Conservation (phyloP, 345 rosid genomes). For the Linum lewisii region DNA sequence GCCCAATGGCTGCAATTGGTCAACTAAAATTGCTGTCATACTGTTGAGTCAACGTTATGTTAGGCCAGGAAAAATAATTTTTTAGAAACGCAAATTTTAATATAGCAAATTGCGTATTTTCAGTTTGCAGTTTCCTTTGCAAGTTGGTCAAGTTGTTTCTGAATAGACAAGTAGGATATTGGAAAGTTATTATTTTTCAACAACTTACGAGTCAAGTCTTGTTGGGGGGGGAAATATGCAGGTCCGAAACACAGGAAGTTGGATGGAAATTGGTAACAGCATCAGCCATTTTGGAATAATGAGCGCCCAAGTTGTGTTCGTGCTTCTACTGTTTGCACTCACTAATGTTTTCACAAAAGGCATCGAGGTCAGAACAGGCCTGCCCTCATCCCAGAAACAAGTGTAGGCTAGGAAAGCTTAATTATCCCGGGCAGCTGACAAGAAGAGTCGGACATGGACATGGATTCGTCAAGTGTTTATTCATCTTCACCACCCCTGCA, state of each 20-base stretch:
- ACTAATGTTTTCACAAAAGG: slow-evolving; percentile 72
- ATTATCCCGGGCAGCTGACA: not conserved
- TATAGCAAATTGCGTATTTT: too few relatives aligned
- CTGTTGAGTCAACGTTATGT: not conserved
- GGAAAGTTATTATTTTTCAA: too few relatives aligned
- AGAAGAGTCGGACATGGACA: too few relatives aligned
- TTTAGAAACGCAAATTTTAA: too few relatives aligned
- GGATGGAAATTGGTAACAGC: slow-evolving; percentile 98
- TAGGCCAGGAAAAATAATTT: not conserved
- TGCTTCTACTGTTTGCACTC: slow-evolving; percentile 75
- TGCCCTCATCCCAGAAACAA: slow-evolving; percentile 42
- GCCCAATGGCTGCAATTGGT: not conserved
- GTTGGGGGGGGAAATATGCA: slow-evolving; percentile 18
- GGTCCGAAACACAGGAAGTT: slow-evolving; percentile 88
- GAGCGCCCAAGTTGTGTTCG: slow-evolving; percentile 97
- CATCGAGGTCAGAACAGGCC: slow-evolving; percentile 40
- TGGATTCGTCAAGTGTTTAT: too few relatives aligned
- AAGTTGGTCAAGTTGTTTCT: too few relatives aligned
- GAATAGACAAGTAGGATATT: too few relatives aligned
- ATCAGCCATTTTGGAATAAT: slow-evolving; percentile 90
- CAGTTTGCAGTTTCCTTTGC: too few relatives aligned
- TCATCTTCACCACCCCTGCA: too few relatives aligned
- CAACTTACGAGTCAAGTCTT: not conserved
- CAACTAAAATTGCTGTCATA: not conserved
- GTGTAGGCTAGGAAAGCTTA: slow-evolving; percentile 19